Base-by-base conservation (phyloP, 352 stramenopile genomes). In the Blastocystis sp. region DNA sequence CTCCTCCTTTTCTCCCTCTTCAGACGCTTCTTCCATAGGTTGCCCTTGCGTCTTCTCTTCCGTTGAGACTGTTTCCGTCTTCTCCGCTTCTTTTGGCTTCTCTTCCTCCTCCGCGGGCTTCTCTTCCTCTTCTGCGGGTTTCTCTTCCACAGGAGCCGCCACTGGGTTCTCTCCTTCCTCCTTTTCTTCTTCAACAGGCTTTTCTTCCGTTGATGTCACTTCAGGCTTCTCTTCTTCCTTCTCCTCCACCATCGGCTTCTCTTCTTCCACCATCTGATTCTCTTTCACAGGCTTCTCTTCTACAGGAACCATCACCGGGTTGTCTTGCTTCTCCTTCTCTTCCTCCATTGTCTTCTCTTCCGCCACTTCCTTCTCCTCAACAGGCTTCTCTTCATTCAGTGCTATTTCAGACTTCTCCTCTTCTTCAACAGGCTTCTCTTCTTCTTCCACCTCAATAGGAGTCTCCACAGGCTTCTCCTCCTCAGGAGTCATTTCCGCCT, bases 1-100 rank as follows among this genome's bases (percentile, higher is more conserved):
- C 24, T 69, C 19, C 62, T 52, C 64, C 45, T 74, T 74, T 17
- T 57, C 64, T 48, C 34, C 34, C 42, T 74, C 64, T 28, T 74
- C 52, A 2, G 10, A 24, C 64, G 14, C 9, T 54, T 14, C 21
- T 11, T 34, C 11, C 60, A 66, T 17, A 11, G 21, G 21, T n/a
- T 66, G 21, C 60, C 21, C 52, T 61, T 61, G 10, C 52, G 9
- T 34, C 28, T 34, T 34, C 28, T 34, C 28, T 34, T 34, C 28
- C 19, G 9, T 19, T 19, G 19, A 19, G 10, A 21, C 19, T 21
- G 10, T 19, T 21, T 21, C 52, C 19, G 19, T 61, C 52, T 61
- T 19, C 52, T 61, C 19, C 52, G 9, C 52, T 19, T 61, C 19
- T 61, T 19, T 19, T 21, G 52, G 9, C 52, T 61, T 19, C 19